Evolutionary conservation across 768 basidiomycete species (phyloP).

Genomic region (Tulasnella sp.): DNA sequence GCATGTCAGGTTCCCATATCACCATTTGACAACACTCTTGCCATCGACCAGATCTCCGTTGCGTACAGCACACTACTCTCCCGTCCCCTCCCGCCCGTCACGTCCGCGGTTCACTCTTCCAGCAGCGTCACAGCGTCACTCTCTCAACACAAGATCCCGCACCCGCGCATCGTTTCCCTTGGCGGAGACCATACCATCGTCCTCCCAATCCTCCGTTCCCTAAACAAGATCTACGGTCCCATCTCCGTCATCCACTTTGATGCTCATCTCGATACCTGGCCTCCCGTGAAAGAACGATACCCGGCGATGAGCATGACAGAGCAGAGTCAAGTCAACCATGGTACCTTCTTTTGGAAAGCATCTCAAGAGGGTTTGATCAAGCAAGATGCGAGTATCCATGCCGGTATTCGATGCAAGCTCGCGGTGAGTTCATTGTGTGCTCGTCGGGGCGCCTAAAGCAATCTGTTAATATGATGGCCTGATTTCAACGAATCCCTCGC

Average conservation of each 20-base stretch:
- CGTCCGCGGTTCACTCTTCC: slow-evolving; percentile 22
- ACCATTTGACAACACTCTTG: slow-evolving; percentile 73
- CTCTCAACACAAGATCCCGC: slow-evolving; percentile 47
- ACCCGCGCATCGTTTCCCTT: slow-evolving; percentile 69
- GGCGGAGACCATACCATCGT: slow-evolving; percentile 87
- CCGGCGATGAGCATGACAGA: slow-evolving; percentile 34
- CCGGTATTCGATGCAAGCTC: slow-evolving; percentile 73
- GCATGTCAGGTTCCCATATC: slow-evolving; percentile 51
- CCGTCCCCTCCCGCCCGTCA: slow-evolving; percentile 33
- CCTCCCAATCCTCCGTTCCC: slow-evolving; percentile 69
- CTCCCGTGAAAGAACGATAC: slow-evolving; percentile 22
- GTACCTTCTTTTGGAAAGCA: slow-evolving; percentile 77
- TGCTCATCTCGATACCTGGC: slow-evolving; percentile 71
- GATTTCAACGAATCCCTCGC: too few relatives aligned
- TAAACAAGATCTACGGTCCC: slow-evolving; percentile 65
- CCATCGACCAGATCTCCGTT: slow-evolving; percentile 77
- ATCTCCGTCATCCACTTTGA: slow-evolving; percentile 80
- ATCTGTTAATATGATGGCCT: too few relatives aligned
- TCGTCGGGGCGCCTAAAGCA: too few relatives aligned
- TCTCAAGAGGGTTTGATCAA: slow-evolving; percentile 65
- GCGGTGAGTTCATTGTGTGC: slow-evolving; percentile 28
- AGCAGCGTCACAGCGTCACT: slow-evolving; percentile 26
- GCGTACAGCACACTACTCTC: slow-evolving; percentile 67
- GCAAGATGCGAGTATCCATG: slow-evolving; percentile 60
- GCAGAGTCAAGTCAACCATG: slow-evolving; percentile 66